Conservation (phyloP, 495 filamentous ascomycete species). For the Cetradonia linearis region DNA sequence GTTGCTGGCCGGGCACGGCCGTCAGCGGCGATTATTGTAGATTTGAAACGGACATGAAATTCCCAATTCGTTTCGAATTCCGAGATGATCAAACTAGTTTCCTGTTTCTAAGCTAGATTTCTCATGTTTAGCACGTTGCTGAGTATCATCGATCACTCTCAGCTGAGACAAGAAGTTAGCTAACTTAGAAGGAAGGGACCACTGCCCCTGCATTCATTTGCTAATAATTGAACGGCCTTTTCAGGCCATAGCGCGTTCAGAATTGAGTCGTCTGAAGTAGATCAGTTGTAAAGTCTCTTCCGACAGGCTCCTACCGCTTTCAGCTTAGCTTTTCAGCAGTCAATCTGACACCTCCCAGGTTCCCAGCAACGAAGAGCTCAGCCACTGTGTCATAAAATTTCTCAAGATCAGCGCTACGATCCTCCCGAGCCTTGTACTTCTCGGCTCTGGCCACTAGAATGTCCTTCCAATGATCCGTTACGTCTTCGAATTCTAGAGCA, state of each 20-base stretch:
- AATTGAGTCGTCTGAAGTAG: no score
- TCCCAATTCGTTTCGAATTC: neutral
- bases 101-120: no score
- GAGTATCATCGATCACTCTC: no score
- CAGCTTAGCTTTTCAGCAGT: neutral
- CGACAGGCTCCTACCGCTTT: no score
- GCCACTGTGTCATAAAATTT: constrained; percentile 10
- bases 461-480: neutral
- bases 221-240: no score
- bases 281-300: no score
- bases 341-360: constrained; percentile 8
- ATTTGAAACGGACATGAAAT: neutral
- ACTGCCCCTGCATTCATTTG: no score
- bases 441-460: neutral
- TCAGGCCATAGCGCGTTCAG: no score
- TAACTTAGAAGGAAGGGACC: no score
- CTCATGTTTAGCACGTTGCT: no score
- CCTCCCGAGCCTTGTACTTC: neutral
- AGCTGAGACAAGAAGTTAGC: no score
- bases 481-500: constrained; percentile 3
- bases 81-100: no score
- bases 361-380: constrained; percentile 1
- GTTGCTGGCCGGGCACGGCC: neutral
- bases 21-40: neutral
- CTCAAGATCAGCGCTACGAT: neutral